Evolutionary conservation across 2,329 filamentous ascomycete species (phyloP).

Genomic region (Phyllosticta citriasiana): DNA sequence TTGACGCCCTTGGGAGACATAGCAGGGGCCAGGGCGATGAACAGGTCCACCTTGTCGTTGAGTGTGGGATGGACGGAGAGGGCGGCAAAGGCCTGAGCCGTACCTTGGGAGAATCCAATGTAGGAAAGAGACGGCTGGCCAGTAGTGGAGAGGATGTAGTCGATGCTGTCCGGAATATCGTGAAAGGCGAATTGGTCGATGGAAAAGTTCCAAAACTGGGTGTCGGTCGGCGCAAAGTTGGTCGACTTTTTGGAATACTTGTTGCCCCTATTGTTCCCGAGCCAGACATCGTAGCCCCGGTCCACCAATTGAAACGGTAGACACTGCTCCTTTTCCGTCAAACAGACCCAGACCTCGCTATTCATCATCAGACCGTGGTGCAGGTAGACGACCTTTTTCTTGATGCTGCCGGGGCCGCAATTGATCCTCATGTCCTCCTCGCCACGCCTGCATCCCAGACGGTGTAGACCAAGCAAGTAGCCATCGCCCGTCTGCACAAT

Average conservation of each 20-base stretch:
- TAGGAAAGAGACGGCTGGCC: conserved; percentile 79
- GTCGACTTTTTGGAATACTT: conserved; percentile 98
- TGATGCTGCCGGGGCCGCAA: conserved; percentile 52
- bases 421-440: conserved; percentile 77
- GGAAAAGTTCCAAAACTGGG: conserved; percentile 91
- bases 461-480: conserved; percentile 81
- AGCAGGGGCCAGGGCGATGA: conserved; percentile 88
- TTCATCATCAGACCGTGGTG: conserved; percentile 98
- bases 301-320: conserved; percentile 85
- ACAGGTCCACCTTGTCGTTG: conserved; percentile 89
- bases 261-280: conserved; percentile 96
- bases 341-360: conserved; percentile 93
- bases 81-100: conserved; percentile 90
- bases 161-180: conserved; percentile 91
- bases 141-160: conserved; percentile 80
- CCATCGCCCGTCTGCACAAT: conserved; percentile 91
- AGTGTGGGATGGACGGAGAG: conserved; percentile 84
- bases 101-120: conserved; percentile 94
- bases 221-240: conserved; percentile 60
- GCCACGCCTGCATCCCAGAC: conserved; percentile 71
- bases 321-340: conserved; percentile 76
- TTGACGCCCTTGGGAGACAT: conserved; percentile 91
- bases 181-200: conserved; percentile 98
- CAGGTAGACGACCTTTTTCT: conserved; percentile 83
- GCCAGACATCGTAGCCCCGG: conserved; percentile 90